Evolutionary conservation across 768 basidiomycete species (phyloP), one percentile per base, ranked within the genome.

Genomic region (Tylopilus plumbeoviolaceoides): DNA sequence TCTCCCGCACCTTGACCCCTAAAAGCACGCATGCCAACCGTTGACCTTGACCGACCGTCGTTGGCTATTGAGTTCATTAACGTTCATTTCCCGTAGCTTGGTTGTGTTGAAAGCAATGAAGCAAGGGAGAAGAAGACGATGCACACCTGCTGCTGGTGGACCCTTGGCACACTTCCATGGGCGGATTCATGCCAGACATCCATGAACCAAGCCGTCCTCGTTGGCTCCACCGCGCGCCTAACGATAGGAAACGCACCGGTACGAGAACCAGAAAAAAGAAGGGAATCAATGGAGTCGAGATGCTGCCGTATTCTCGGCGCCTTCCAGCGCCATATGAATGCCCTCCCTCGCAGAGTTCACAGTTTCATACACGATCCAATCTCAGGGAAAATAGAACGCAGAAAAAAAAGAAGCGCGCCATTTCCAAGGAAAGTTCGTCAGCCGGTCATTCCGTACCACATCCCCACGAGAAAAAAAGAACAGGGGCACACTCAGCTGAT

Each of bases 291-390:
- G 21, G 43, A 20, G 7, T 53, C 11, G 39, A 47, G 52, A 49
- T 45, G 57, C 43, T 57, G 58, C 44, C 58, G 53, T 54, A 40
- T 56, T 23, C 23, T 15, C 28, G 15, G 46, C 15, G 40, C 40
- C 18, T 42, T 51, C 45, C 30, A 45, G 33, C 12, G 48, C 30
- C 20, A 48, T 54, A 50, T 59, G 57, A 52, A 54, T 17, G 15
- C 35, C 14, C 11, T 17, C 23, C 47, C 23, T 42, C 40, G 36
- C 36, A 58, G 27, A 38, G 40, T 48, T 36, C 53, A 50, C 44
- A 35, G 33, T n/a, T 46, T 42, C 43, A 42, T 51, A 57, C 31
- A 39, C 1, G 47, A 53, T 56, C 50, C 33, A 46, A 59, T 65
- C 55, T 59, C 40, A 47, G 46, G 49, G 45, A 42, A 54, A 47